Evolutionary conservation across 2,329 filamentous ascomycete genomes (phyloP).

Genomic region (Rhexocercosporidium sp.): DNA sequence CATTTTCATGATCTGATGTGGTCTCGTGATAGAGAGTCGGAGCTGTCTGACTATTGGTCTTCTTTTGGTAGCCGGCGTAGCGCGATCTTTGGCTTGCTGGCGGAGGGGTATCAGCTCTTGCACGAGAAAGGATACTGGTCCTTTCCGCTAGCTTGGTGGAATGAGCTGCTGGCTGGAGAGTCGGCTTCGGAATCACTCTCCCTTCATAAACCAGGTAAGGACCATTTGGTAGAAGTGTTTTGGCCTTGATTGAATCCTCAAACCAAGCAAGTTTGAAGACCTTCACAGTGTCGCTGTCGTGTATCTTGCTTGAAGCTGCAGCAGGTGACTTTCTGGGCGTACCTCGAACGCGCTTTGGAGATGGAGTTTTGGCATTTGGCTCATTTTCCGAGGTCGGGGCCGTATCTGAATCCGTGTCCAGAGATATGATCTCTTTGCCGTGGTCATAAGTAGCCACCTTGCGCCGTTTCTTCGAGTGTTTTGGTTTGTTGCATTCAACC

Average conservation of each 20-base stretch:
- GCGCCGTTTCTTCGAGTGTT: slow-evolving; percentile 44
- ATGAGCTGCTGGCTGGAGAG: background rate
- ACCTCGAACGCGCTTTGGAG: background rate
- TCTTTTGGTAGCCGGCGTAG: slow-evolving; percentile 22
- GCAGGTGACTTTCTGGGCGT: background rate
- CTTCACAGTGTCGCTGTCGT: slow-evolving; percentile 45
- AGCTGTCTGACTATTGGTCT: slow-evolving; percentile 41
- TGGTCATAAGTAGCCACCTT: slow-evolving; percentile 26
- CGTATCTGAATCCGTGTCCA: slow-evolving; percentile 44
- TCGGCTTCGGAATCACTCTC: slow-evolving; percentile 20
- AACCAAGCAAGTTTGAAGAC: slow-evolving; percentile 67
- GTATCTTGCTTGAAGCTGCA: background rate
- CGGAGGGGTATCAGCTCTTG: slow-evolving; percentile 32
- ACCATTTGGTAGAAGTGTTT: slow-evolving; percentile 52
- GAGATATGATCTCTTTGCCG: slow-evolving; percentile 29
- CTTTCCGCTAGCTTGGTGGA: background rate
- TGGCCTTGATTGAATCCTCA: slow-evolving; percentile 54
- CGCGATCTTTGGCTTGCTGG: slow-evolving; percentile 31
- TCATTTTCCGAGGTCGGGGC: background rate
- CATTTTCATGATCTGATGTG: slow-evolving; percentile 81
- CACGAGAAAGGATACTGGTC: slow-evolving; percentile 36
- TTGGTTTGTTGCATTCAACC: background rate
- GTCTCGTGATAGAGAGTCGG: slow-evolving; percentile 63
- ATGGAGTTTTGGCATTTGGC: background rate
- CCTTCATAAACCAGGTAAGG: slow-evolving; percentile 62